Base-by-base conservation (phyloP, 495 filamentous ascomycete species). In the Haplographium delicatum region DNA sequence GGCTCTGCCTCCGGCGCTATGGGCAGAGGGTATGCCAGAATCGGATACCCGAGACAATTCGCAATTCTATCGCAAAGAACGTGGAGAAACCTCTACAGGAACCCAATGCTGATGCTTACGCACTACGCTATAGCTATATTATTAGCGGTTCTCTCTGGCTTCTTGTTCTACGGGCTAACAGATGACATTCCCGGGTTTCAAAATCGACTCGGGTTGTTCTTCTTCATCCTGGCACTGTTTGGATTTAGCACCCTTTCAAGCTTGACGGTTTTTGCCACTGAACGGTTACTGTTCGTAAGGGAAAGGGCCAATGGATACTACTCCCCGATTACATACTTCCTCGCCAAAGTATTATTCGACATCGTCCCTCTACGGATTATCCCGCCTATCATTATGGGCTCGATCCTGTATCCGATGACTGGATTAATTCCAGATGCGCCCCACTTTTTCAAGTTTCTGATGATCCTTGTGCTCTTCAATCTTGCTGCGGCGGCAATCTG, bases 121-220 rank as follows among this genome's bases (percentile, higher is more conserved):
- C 93, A 99, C 70, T 99, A 99, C 65, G 91, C 91, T n/a, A 97
- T 96, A 57, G 88, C 93, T 18, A 96, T 99, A 54, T 69, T 97
- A 1, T 79, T 99, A 10, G 93, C 91, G 15, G 91, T 96, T 22
- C 82, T 99, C 43, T 90, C 89, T 26, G 93, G 93, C 15, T 96
- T 83, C 65, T 81, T 99, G 19, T 99, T 96, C 75, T 99, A 96
- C 55, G 93, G 94, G 6, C 70, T 99, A 53, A 95, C 88, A 18
- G 87, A 94, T 63, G 88, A 97, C 62, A 95, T 99, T 62, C 82
- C 86, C 50, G 94, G 93, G 38, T 99, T 99, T 78, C 93, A 99
- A 65, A 97, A 99, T 66, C 80, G 93, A 16, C 83, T 99, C n/a
- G 93, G 93, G 57, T 75, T 97, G 9, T 97, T 97, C 76, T 96